A percentile compares a stretch with the other conserved stretches of the same genome.
Evolutionary conservation across 805 yeast species (phyloP).

Genomic region (Brettanomyces sp.): DNA sequence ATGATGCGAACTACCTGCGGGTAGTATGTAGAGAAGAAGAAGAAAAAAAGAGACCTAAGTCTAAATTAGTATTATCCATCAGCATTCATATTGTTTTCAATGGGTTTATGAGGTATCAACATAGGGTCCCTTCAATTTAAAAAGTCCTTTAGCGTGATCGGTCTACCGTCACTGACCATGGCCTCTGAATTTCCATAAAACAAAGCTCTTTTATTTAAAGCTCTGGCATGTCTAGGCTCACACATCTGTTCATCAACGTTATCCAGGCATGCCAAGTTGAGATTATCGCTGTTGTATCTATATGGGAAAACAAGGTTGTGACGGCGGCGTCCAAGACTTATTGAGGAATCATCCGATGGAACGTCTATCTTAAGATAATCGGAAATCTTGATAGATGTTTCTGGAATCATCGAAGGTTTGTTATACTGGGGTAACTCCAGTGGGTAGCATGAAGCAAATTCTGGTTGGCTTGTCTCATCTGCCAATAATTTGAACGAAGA

Average conservation of each 20-base stretch:
- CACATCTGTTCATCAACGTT: constrained; percentile 3
- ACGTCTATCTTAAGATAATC: constrained; percentile 10
- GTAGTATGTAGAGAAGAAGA: neutral
- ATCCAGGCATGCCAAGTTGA: constrained; percentile 20
- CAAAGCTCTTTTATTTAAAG: constrained; percentile 23
- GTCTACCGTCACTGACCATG: constrained; percentile 16
- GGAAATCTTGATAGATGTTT: constrained; percentile 1
- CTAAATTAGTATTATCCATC: too few relatives aligned
- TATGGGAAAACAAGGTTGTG: constrained; percentile 7
- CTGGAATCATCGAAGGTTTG: neutral
- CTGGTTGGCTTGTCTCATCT: constrained; percentile 4
- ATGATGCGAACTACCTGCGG: neutral
- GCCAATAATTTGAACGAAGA: constrained; percentile 15
- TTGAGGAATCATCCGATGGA: neutral
- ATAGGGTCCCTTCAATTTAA: neutral
- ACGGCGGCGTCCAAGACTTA: neutral
- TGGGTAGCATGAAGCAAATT: neutral
- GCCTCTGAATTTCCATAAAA: constrained; percentile 23
- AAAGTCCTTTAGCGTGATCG: neutral
- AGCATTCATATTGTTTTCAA: too few relatives aligned
- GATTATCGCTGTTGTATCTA: constrained; percentile 19
- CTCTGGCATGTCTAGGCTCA: constrained; percentile 10
- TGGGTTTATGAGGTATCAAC: too few relatives aligned
- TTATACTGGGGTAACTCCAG: neutral
- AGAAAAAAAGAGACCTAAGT: neutral